Base-by-base conservation (phyloP, 208 protist species). In the Wallacemonas sp. region DNA sequence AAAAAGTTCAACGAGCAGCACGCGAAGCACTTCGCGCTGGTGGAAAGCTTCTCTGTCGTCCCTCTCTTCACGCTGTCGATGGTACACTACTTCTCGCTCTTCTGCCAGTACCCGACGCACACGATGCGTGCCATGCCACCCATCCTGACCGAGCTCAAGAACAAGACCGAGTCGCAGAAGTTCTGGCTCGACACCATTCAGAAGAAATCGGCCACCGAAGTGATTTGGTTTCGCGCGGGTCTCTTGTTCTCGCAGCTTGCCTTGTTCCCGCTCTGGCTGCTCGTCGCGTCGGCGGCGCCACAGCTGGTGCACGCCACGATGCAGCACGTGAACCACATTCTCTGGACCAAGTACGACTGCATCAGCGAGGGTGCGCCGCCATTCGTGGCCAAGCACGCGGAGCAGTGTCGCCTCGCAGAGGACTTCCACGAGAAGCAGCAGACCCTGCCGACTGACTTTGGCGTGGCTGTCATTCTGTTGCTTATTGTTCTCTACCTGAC, bases 21-120 rank as follows among this genome's bases (percentile, higher is more conserved):
- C 62, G 88, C 88, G 12, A 70, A 72, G 17, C 88, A 94, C 71
- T 94, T 94, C 64, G 80, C 81, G 0, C 60, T 94, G 0, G 69
- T 94, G 1, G 85, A 91, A 68, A 74, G 72, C 24, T 76, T 90
- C 32, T 82, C 77, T 17, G 78, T 88, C 19, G 76, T 74, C 11
- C 88, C 88, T 6, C 74, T 90, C n/a, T 90, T 88, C 65, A 74
- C 85, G 4, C 71, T 94, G 0, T 62, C 83, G 12, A 85, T 94
- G 70, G 85, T 92, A 32, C 88, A 94, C 65, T 94, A 94, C 79
- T 87, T 90, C 58, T 92, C 88, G 2, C 56, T 79, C 21, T 94
- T 90, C 55, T 82, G 79, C 65, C 83, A 88, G 68, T 84, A 87
- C 56, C 78, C 88, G 1, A 67, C 63, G 9, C 80, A 82, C 6